Evolutionary conservation across 345 rosid species (phyloP), one percentile per base, ranked within the genome.

Genomic region (Anacardium occidentale): DNA sequence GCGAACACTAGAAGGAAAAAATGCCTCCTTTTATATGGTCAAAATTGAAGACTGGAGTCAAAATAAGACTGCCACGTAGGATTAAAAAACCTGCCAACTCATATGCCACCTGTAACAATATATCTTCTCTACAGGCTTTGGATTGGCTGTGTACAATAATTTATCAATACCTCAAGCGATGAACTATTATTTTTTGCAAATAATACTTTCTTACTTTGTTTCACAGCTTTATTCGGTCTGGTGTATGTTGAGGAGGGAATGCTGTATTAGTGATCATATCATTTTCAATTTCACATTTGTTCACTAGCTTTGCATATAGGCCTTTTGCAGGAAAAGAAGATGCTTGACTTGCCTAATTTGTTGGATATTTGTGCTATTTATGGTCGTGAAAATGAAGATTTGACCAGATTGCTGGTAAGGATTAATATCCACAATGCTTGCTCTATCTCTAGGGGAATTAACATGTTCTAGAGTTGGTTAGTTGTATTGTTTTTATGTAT

Each of bases 281-380:
- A 44, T 44, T 68, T 62, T 74, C 40, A 32, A 29, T 62, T 29
- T 62, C 76, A 68, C 87, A 79, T 70, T 76, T 84, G 78, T 79
- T 88, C 79, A 86, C 75, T 68, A 72, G 69, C 83, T 80, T 51
- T 77, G 68, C 64, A 34, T 89, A 81, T 88, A 95, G 99, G 75
- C 75, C 85, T 95, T 80, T 79, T 92, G 97, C 96, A 95, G 97
- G 99, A 88, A 63, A 92, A 84, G 75, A 87, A 82, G 81, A 76
- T 92, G 77, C 96, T 95, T 65, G 91, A 95, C 80, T 83, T 92
- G 86, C 96, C 99, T 6, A 95, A 90, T 85, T 80, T 95, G 83
- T 81, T 95, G 80, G 99, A 95, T 83, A 83, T 91, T 67, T 92
- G 96, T 73, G 97, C 94, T 74, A 86, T 92, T 60, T 92, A 89